Conservation (phyloP, 2,329 filamentous ascomycete species). For the Pezicula rhizophila region DNA sequence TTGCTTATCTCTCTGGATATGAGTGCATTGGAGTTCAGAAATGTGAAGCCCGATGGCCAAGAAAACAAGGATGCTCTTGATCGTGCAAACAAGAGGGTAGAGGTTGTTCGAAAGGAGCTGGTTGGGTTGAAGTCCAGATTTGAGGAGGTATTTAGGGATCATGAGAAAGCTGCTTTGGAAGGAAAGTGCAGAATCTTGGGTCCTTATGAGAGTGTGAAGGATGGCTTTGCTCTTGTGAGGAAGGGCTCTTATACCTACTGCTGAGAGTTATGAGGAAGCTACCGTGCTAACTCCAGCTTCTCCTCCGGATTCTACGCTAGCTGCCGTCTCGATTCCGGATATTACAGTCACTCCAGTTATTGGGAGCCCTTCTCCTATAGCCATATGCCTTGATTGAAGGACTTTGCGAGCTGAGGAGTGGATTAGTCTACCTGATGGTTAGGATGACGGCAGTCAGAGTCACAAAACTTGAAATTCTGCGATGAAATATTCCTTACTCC, state of each 20-base stretch:
- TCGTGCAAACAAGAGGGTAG: neutral
- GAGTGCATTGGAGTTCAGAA: neutral
- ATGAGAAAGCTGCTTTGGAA: constrained; percentile 9
- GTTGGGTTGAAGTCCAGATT: constrained; percentile 15
- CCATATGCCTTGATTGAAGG: too few species aligned
- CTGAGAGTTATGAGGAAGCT: neutral
- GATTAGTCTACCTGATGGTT: too few species aligned
- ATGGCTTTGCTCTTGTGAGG: neutral
- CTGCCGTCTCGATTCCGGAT: neutral
- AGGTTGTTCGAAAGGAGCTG: constrained; percentile 9
- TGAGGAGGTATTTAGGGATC: constrained; percentile 16
- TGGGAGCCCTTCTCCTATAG: too few species aligned
- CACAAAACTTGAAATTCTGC: too few species aligned
- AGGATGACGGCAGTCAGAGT: too few species aligned
- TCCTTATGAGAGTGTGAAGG: neutral
- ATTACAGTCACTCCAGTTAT: too few species aligned
- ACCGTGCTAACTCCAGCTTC: neutral
- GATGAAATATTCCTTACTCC: too few species aligned
- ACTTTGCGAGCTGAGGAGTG: too few species aligned
- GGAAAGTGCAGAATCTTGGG: constrained; percentile 10
- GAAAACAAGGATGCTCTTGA: constrained; percentile 6
- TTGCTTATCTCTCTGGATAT: constrained; percentile 13
- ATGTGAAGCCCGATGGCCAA: neutral
- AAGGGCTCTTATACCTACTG: neutral
- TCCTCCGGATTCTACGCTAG: neutral